A percentile compares a stretch with the other conserved stretches of the same genome.
These are phyloP conservation scores for Phytophthora hybrid DNA, from an alignment of 352 stramenopile species.

Conservation along the genomic window DNA sequence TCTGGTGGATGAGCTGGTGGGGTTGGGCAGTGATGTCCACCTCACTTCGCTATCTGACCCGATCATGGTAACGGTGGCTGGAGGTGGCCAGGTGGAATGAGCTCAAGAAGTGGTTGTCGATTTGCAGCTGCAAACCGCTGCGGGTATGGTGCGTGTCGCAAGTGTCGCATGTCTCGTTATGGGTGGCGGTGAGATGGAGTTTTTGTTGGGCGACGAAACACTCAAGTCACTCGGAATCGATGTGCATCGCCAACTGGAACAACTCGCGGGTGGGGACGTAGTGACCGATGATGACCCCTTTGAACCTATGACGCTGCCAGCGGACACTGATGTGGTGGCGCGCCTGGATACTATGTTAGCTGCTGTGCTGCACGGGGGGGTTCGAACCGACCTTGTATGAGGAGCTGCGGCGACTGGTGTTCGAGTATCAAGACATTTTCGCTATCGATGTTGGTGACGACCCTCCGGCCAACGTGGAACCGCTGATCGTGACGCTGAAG, in stretches of 20 bases:
- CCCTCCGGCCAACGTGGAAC: too few species aligned
- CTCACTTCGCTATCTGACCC: not conserved
- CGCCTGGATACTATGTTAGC: too few species aligned
- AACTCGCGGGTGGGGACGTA: not conserved
- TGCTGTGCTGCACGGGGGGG: too few species aligned
- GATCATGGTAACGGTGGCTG: not conserved
- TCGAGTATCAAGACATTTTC: too few species aligned
- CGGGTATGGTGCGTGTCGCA: conserved; percentile 3
- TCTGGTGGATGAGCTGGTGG: conserved; percentile 1
- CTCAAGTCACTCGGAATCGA: conserved; percentile 10
- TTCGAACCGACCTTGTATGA: too few species aligned
- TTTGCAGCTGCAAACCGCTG: conserved; percentile 9
- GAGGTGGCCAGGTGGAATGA: conserved; percentile 1
- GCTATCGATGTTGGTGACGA: too few species aligned
- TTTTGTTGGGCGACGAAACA: not conserved
- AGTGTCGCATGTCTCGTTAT: conserved; percentile 18
- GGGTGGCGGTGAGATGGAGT: conserved; percentile 2
- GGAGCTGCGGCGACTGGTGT: too few species aligned
- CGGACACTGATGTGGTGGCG: too few species aligned
- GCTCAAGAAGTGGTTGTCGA: conserved; percentile 6
- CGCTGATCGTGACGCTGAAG: too few species aligned
- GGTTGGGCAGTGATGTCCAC: not conserved
- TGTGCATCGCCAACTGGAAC: not conserved
- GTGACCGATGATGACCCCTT: conserved; percentile 3
- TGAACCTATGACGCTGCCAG: not conserved